Base-by-base conservation (phyloP, 192 early-diverging fungal genomes). In the Coemansia sp. region DNA sequence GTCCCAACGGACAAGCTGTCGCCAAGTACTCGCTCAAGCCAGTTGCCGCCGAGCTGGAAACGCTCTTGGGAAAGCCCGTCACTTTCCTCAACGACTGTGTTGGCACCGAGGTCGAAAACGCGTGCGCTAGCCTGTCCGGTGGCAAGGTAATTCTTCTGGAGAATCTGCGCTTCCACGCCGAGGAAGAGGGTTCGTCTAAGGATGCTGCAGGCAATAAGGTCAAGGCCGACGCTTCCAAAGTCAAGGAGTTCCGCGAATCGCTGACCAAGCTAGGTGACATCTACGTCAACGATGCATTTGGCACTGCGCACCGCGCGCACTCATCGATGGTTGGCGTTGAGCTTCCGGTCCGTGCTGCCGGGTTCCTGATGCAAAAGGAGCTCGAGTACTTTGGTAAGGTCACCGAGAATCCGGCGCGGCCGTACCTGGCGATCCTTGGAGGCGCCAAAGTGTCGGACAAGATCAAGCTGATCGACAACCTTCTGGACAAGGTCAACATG, bases 361-460 rank as follows among this genome's bases (percentile, higher is more conserved):
- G 96, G 42, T 92, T 99, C 81, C 84, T 99, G 78, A 96, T 99
- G 94, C 92, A 96, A 85, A 95, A 95, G 86, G 96, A 99, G 86
- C 88, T 99, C 51, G 95, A 97, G 75, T 99, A 91, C 89, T 99
- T 99, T 88, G 94, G 90, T 61, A 93, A 96, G 86, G 95, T 92
- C 15, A 86, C 96, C 16, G 96, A 99, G 85, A 85, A 86, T 77
- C 96, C 96, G 33, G 90, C 91, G 30, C 84, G 86, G 52, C 96
- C 96, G 33, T 99, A 97, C 87, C 76, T 97, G 68, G 96, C 96
- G 39, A 99, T 99, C 63, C 84, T 99, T 49, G 96, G 96, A 56
- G 96, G 92, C 60, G 96, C 96, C 83, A 99, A 97, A 86, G 93
- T 99, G 26, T 93, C 94, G 18, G 96, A 99, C 82, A 99, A 99